phyloP scores from a whole-genome alignment of 805 yeast genomes.

The Debaryomyces hansenii region DNA sequence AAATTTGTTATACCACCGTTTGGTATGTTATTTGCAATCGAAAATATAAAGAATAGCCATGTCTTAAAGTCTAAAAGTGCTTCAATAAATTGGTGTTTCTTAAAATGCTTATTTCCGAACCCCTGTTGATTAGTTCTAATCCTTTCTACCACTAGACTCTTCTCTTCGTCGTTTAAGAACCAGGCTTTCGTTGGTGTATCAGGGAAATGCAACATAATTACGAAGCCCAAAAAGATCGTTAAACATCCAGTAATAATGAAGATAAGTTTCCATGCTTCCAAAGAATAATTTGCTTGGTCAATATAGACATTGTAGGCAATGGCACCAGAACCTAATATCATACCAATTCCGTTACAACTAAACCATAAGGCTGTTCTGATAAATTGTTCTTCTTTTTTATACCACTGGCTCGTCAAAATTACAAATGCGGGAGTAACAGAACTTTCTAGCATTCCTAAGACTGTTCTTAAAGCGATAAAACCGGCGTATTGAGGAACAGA shows the following conservation, averaged over 20 bases:
- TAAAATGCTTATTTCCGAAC: slow-evolving; percentile 39
- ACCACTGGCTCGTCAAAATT: slow-evolving; percentile 36
- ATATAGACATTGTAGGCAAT: slow-evolving; percentile 18
- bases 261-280: slow-evolving; percentile 40
- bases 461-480: slow-evolving; percentile 36
- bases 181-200: slow-evolving; percentile 33
- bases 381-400: slow-evolving; percentile 33
- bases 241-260: slow-evolving; percentile 42
- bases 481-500: slow-evolving; percentile 47
- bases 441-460: slow-evolving; percentile 40
- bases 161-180: slow-evolving; percentile 44
- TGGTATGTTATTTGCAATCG: slow-evolving; percentile 27
- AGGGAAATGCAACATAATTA: slow-evolving; percentile 30
- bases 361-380: slow-evolving; percentile 37
- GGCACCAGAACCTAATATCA: slow-evolving; percentile 37
- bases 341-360: slow-evolving; percentile 36
- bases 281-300: slow-evolving; percentile 9
- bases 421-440: slow-evolving; percentile 43
- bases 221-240: slow-evolving; percentile 32
- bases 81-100: slow-evolving; percentile 35
- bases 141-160: slow-evolving; percentile 30
- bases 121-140: slow-evolving; percentile 40
- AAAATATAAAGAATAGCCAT: slow-evolving; percentile 31
- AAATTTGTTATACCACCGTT: slow-evolving; percentile 39
- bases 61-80: slow-evolving; percentile 36